phyloP scores from a whole-genome alignment of 768 basidiomycete genomes.

The Multifurca ochricompacta region DNA sequence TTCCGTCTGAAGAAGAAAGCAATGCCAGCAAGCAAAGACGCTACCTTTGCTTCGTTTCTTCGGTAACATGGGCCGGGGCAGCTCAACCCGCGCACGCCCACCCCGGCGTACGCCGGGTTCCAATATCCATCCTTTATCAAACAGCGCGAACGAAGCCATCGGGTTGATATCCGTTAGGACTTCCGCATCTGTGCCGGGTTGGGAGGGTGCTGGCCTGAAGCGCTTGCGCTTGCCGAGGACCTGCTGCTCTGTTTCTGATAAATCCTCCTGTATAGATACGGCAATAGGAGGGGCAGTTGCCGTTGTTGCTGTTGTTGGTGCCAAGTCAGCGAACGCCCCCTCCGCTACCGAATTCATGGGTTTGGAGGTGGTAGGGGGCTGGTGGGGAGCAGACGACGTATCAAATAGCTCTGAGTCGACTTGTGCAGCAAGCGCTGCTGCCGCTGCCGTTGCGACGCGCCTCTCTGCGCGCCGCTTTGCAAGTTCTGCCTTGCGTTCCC shows the following conservation, averaged over 20 bases:
- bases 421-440: neutral
- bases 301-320: neutral
- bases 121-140: constrained; percentile 85
- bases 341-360: neutral
- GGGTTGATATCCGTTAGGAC: constrained; percentile 67
- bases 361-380: constrained; percentile 35
- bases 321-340: constrained; percentile 1
- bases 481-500: constrained; percentile 15
- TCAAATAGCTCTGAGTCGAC: constrained; percentile 28
- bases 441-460: neutral
- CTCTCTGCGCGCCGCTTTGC: constrained; percentile 9
- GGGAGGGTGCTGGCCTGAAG: constrained; percentile 16
- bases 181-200: constrained; percentile 38
- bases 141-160: constrained; percentile 67
- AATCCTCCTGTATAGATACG: neutral
- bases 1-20: neutral
- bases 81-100: constrained; percentile 42
- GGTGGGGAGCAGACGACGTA: constrained; percentile 37
- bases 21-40: constrained; percentile 45
- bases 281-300: neutral
- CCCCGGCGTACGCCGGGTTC: constrained; percentile 65
- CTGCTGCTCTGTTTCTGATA: constrained; percentile 8
- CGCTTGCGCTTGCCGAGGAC: constrained; percentile 18
- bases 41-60: constrained; percentile 31
- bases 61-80: constrained; percentile 40